These are phyloP conservation scores for Linanthus parryae DNA, from an alignment of 148 eudicot genomes.

Conservation along the genomic window DNA sequence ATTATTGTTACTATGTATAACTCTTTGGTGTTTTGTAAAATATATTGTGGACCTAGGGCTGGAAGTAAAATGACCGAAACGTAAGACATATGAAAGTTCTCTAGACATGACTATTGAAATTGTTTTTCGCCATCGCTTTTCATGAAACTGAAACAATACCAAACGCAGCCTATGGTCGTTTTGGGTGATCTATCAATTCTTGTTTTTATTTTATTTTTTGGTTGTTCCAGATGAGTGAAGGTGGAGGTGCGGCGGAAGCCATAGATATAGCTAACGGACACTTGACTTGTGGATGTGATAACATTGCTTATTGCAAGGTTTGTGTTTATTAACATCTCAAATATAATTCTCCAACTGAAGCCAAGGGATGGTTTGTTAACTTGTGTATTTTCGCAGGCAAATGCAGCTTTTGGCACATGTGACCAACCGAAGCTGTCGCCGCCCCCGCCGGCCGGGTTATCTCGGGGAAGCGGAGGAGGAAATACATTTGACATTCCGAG, in stretches of 20 bases:
- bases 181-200: background rate
- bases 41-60: no score
- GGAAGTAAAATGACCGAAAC: no score
- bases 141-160: background rate
- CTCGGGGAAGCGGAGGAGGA: no score
- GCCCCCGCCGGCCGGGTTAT: conserved; percentile 72
- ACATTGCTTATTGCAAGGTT: conserved; percentile 93
- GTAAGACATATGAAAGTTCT: no score
- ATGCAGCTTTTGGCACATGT: conserved; percentile 60
- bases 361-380: no score
- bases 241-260: conserved; percentile 96
- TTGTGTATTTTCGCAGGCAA: conserved; percentile 29
- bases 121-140: background rate
- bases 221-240: conserved; percentile 70
- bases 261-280: conserved; percentile 89
- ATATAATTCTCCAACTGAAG: no score
- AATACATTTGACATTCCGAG: no score
- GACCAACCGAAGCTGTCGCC: conserved; percentile 61
- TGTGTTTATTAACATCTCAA: conserved; percentile 1
- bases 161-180: no score
- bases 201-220: background rate
- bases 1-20: no score
- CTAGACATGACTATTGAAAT: no score
- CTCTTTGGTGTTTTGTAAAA: no score
- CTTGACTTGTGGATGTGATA: conserved; percentile 71